Base-by-base conservation (phyloP, 2,329 filamentous ascomycete species). In the Pseudogymnoascus sp. region DNA sequence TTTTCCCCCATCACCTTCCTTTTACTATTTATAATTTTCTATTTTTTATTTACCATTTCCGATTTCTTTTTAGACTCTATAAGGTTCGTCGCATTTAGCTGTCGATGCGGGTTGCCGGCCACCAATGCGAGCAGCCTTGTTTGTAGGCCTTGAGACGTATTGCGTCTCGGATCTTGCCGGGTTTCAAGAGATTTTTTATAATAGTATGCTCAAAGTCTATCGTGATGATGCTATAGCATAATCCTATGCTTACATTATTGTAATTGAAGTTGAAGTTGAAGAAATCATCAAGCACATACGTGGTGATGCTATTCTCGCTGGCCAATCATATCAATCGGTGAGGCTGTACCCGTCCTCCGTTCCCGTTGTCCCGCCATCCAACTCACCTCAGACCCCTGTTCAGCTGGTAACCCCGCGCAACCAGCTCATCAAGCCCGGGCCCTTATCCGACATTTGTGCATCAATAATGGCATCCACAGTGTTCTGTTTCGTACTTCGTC, bases 361-460 rank as follows among this genome's bases (percentile, higher is more conserved):
- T 60, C 37, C 57, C 57, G 57, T 60, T 60, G 57, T 60, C 57
- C 57, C 57, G 57, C 37, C 57, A 60, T 40, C 57, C 57, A 60
- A 11, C 57, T 60, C 37, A 40, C 34, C 16, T 23, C 16, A 37
- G 47, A 60, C 57, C 57, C 57, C 37, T 60, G 57, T 37, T 8
- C 16, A 37, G 34, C 31, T 37, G 31, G 57, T 37, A 37, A 37
- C 57, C 57, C 57, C 57, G 36, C 57, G 57, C 57, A 60, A 60
- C 57, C 57, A 60, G 57, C 57, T 60, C 57, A 60, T 16, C 31
- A 39, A 16, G n/a, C 45, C 45, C 29, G 23, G 45, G 45, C 45
- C 45, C 45, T 54, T 54, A 54, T 54, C 45, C 45, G 45, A 54
- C 45, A 54, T 54, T 54, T 54, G 45, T 54, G 45, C 45, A 54